A percentile compares a stretch with the other conserved stretches of the same genome.
These are phyloP conservation scores for Cladorrhinum samala DNA, from an alignment of 495 filamentous ascomycete species.

Conservation along the genomic window DNA sequence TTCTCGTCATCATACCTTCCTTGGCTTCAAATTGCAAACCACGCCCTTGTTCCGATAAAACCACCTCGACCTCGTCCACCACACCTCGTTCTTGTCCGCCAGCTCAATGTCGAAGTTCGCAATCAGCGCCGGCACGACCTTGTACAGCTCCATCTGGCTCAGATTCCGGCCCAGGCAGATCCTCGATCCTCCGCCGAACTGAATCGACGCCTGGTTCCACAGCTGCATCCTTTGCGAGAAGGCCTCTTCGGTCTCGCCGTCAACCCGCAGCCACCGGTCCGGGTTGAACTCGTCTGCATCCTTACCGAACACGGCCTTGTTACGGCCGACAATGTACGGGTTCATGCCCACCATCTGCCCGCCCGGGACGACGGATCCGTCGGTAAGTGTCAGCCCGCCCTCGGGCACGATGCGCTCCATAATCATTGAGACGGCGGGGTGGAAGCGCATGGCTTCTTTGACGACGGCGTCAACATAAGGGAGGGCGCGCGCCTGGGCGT, in stretches of 20 bases:
- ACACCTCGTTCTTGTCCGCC: slow-evolving; percentile 14
- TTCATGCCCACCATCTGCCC: slow-evolving; percentile 34
- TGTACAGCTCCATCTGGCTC: slow-evolving; percentile 57
- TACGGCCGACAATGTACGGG: slow-evolving; percentile 31
- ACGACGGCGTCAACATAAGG: slow-evolving; percentile 56
- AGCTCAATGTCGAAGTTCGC: slow-evolving; percentile 40
- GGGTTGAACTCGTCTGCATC: slow-evolving; percentile 46
- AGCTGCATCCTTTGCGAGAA: slow-evolving; percentile 14
- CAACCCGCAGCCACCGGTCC: slow-evolving; percentile 38
- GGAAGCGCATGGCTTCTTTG: slow-evolving; percentile 53
- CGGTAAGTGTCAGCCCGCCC: slow-evolving; percentile 46
- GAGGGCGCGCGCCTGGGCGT: slow-evolving; percentile 25
- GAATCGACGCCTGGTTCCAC: slow-evolving; percentile 25
- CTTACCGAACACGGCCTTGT: slow-evolving; percentile 42
- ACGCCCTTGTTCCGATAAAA: slow-evolving; percentile 17
- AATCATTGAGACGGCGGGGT: slow-evolving; percentile 48
- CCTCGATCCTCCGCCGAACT: slow-evolving; percentile 57
- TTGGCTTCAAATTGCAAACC: slow-evolving; percentile 10
- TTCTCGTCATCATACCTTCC: too few species aligned
- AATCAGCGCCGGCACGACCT: slow-evolving; percentile 57
- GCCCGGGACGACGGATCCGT: slow-evolving; percentile 46
- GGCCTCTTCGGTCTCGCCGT: slow-evolving; percentile 21
- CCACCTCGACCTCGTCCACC: slow-evolving; percentile 20
- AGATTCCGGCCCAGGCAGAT: slow-evolving; percentile 63
- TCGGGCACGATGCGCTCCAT: slow-evolving; percentile 53